phyloP scores from a whole-genome alignment of 768 basidiomycete genomes.

The Lactarius deliciosus region DNA sequence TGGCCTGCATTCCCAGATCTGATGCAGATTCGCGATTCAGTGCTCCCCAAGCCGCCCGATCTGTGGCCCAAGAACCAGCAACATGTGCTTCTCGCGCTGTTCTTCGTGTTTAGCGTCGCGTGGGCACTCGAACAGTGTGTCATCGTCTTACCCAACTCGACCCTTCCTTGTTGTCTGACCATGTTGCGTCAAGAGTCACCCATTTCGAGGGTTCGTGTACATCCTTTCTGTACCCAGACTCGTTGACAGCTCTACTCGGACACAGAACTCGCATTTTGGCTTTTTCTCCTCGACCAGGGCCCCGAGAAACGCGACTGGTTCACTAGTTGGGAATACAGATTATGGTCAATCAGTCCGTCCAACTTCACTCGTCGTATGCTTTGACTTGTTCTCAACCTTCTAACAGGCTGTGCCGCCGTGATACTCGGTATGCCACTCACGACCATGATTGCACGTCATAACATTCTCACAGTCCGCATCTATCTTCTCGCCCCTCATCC shows the following conservation, averaged over 20 bases:
- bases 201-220: constrained; percentile 68
- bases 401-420: constrained; percentile 59
- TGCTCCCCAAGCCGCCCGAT: constrained; percentile 55
- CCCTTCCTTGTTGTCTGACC: constrained; percentile 7
- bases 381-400: neutral
- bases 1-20: neutral
- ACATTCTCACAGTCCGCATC: constrained; percentile 55
- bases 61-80: constrained; percentile 48
- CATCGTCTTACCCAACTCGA: neutral
- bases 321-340: constrained; percentile 70
- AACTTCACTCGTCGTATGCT: constrained; percentile 1
- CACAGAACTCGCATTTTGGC: constrained; percentile 76
- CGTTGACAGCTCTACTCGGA: neutral
- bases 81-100: constrained; percentile 64
- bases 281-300: constrained; percentile 79
- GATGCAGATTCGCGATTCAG: constrained; percentile 35
- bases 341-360: constrained; percentile 65
- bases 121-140: constrained; percentile 80
- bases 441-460: constrained; percentile 54
- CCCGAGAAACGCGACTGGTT: constrained; percentile 75
- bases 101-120: constrained; percentile 66
- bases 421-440: constrained; percentile 73
- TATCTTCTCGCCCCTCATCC: neutral
- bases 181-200: constrained; percentile 52
- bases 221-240: neutral